These are phyloP conservation scores for Amauroascus niger DNA, from an alignment of 2,329 filamentous ascomycete genomes.

Conservation along the genomic window DNA sequence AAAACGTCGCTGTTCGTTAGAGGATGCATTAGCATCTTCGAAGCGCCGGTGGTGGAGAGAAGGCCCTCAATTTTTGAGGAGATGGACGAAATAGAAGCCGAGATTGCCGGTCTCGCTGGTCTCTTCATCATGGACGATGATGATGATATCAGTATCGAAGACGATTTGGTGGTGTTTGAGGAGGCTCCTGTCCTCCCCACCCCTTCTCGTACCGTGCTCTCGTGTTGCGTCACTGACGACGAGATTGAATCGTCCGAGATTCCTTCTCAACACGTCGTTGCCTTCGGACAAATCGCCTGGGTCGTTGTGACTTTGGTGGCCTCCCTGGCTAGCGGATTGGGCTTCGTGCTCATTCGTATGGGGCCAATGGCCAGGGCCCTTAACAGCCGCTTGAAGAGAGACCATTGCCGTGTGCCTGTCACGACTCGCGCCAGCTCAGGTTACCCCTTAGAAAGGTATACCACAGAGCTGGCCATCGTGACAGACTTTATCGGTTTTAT, in stretches of 20 bases:
- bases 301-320: slow-evolving; percentile 1
- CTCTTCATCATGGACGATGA: neutral
- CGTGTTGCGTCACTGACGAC: neutral
- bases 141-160: neutral
- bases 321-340: neutral
- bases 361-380: neutral
- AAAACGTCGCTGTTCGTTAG: neutral
- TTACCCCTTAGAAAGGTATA: neutral
- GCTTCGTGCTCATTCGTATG: neutral
- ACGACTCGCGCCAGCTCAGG: neutral
- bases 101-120: neutral
- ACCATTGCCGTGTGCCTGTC: neutral
- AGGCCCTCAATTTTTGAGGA: neutral
- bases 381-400: neutral
- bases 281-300: neutral
- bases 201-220: neutral
- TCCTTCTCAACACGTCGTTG: neutral
- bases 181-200: neutral
- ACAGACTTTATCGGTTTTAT: neutral
- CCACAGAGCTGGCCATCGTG: neutral
- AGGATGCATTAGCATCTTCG: neutral
- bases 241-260: neutral
- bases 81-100: too few species aligned
- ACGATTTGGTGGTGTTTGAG: neutral
- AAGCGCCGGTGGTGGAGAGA: neutral